Percentiles rank a stretch among this genome's conserved stretches.
Conservation (phyloP, 768 basidiomycete genomes). For the Baorangia bicolor region DNA sequence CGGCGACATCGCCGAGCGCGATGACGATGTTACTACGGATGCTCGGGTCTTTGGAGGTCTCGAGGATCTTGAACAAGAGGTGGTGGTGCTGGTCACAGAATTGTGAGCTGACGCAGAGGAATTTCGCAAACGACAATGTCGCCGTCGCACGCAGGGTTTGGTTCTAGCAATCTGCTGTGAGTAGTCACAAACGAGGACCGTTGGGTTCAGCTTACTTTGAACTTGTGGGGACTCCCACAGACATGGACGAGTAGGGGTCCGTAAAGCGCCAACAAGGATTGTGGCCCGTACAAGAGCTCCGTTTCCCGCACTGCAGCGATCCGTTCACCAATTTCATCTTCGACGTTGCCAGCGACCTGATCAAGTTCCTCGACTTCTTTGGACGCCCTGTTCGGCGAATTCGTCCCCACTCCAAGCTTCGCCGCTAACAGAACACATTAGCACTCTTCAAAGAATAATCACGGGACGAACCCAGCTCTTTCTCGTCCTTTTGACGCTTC, state of each 20-base stretch:
- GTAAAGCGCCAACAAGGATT: conserved; percentile 79
- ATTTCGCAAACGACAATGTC: conserved; percentile 88
- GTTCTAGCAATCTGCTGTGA: conserved; percentile 53
- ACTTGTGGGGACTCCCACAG: conserved; percentile 86
- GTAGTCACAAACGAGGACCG: neutral
- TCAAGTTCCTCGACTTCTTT: conserved; percentile 87
- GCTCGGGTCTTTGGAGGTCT: conserved; percentile 84
- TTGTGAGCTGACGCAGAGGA: conserved; percentile 91
- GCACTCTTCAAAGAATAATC: neutral
- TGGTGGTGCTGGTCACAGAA: conserved; percentile 91
- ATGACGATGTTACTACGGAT: conserved; percentile 97
- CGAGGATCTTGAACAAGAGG: conserved; percentile 90
- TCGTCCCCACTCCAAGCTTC: conserved; percentile 48
- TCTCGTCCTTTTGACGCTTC: conserved; percentile 94
- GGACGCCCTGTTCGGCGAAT: conserved; percentile 37
- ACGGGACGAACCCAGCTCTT: conserved; percentile 59
- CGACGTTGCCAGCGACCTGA: conserved; percentile 95
- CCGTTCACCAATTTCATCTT: conserved; percentile 96
- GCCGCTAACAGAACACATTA: conserved; percentile 43
- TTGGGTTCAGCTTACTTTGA: conserved; percentile 56
- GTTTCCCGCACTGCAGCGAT: conserved; percentile 81
- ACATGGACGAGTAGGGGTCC: conserved; percentile 91
- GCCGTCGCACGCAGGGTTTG: conserved; percentile 83
- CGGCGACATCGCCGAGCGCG: conserved; percentile 94
- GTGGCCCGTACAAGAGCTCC: conserved; percentile 81